Evolutionary conservation across 2,329 filamentous ascomycete genomes (phyloP), one percentile per base, ranked within the genome.

Genomic region (Exophiala mesophila): DNA sequence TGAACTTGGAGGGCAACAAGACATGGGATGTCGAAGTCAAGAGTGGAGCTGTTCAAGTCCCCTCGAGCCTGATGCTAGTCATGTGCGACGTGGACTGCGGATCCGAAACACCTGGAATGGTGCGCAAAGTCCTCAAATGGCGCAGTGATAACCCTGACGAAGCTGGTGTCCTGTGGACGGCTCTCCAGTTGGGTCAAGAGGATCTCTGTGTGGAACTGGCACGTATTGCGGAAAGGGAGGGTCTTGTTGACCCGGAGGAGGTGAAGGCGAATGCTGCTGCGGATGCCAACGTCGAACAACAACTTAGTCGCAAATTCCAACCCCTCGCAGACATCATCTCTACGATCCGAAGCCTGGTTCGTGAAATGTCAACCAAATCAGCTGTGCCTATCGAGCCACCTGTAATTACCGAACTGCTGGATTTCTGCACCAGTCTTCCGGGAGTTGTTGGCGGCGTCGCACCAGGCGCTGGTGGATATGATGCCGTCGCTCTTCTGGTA

Each of bases 81-180:
- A 92, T 98, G 83, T 95, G 88, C 59, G 92, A 98, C 60, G 92
- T 98, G 5, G 87, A 94, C 61, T 95, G 89, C 60, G 92, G 92
- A 21, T 90, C 83, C 36, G 79, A 94, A 69, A 97, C 90, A 5
- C 89, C 94, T 0, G 78, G 88, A 10, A 97, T 98, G 92, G 92
- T 96, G 26, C 94, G 90, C 68, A 78, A 86, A 60, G 86, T 98
- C 10, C 73, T 97, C 3, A 76, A 77, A 21, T 98, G 92, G 92
- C 74, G 85, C 38, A 76, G 77, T 36, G 65, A 74, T 35, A 78
- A 87, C 15, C 67, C 72, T 0, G 72, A 73, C 2, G 76, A 73
- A n/a, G 82, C 88, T 2, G 77, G 78, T 49, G 57, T 64, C 47
- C 70, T 96, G 13, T 97, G 89, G 88, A 74, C 76, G 34, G 70